Percentiles rank a stretch among this genome's conserved stretches.
These are phyloP conservation scores for Myxozyma vanderwaltii DNA, from an alignment of 805 yeast genomes.

Conservation along the genomic window DNA sequence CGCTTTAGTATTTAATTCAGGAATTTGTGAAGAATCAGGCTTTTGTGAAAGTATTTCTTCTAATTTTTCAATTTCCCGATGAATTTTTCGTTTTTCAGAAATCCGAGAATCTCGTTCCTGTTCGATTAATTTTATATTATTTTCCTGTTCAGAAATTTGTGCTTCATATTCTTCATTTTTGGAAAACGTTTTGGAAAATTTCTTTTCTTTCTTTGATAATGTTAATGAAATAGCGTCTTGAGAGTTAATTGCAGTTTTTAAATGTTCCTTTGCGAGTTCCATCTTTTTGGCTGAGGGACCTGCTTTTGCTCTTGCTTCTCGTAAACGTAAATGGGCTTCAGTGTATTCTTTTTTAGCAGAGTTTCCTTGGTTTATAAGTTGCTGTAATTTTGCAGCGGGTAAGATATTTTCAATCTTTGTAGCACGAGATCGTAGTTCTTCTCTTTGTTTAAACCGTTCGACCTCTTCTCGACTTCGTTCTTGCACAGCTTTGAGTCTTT, in stretches of 20 bases:
- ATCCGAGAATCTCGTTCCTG: background rate
- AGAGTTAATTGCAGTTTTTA: constrained; percentile 35
- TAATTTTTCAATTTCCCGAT: background rate
- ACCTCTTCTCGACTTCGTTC: constrained; percentile 51
- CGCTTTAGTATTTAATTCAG: background rate
- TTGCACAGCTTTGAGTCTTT: constrained; percentile 45
- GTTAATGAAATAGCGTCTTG: constrained; percentile 10
- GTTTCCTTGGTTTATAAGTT: constrained; percentile 21
- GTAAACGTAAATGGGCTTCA: constrained; percentile 13
- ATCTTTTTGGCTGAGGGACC: constrained; percentile 39
- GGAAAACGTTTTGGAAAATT: background rate
- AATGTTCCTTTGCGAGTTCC: constrained; percentile 44
- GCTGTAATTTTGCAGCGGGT: constrained; percentile 22
- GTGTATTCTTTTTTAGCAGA: constrained; percentile 40
- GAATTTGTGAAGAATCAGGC: background rate
- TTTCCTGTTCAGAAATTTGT: constrained; percentile 1
- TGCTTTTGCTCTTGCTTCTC: constrained; percentile 7
- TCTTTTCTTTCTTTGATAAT: constrained; percentile 41
- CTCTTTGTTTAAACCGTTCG: constrained; percentile 44
- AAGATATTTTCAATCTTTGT: constrained; percentile 15
- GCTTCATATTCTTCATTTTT: constrained; percentile 13
- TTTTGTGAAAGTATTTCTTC: background rate
- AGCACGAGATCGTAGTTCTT: constrained; percentile 21
- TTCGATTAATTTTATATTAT: constrained; percentile 1
- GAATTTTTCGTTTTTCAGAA: background rate